Evolutionary conservation across 2,329 filamentous ascomycete species (phyloP), one percentile per base, ranked within the genome.

Genomic region (Ophiostoma quercus): DNA sequence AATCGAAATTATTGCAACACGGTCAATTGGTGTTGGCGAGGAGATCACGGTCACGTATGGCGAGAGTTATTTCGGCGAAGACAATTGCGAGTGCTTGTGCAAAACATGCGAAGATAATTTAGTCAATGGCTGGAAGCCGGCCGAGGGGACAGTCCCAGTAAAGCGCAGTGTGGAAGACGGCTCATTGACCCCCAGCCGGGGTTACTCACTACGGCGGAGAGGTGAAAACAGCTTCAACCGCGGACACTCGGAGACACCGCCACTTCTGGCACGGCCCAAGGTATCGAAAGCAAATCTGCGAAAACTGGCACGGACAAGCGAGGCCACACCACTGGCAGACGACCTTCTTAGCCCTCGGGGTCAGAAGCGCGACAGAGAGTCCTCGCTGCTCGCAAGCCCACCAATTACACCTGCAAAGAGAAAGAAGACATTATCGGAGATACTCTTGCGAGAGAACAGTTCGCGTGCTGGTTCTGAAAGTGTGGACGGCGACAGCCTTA

Each of bases 31-130:
- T 12, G 83, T 90, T 0, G 95, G 94, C 3, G 94, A 99, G 72
- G 95, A 99, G 78, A 96, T 99, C 71, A 99, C 95, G 0, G 95
- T 99, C 0, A 94, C 90, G 0, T 99, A 99, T 76, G 93, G 94
- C 32, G 93, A 96, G 22, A 93, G 92, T 77, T 99, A 99, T 78
- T 99, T 99, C 80, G 95, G 95, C 2, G 89, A 92, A 63, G 88
- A 94, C 77, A 99, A 99, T 74, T 94, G 93, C 78, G 95, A 99
- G 77, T 99, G 95, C 77, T 82, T 99, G 1, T 99, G 95, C 78
- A 85, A 86, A 74, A 95, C 91, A 0, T 99, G 95, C 78, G 95
- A 99, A 79, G 83, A 85, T 29, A 82, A 84, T 2, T 81, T 87
- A 70, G 84, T 85, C 68, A 98, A 97, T 77, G 95, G 95, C 0